Evolutionary conservation across 2,329 filamentous ascomycete genomes (phyloP).

Genomic region (Microsporum ferrugineum): DNA sequence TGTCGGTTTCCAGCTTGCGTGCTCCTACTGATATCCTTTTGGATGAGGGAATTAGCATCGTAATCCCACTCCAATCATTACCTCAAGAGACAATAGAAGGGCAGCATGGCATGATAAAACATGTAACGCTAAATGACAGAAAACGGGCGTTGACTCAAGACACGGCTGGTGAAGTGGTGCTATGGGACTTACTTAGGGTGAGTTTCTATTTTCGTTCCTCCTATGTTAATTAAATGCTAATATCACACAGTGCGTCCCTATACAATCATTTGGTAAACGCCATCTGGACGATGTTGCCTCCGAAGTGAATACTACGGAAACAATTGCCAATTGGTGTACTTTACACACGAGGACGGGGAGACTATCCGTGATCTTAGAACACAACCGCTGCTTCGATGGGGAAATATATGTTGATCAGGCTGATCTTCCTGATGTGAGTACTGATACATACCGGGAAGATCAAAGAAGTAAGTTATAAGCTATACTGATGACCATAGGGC

Average conservation of each 20-base stretch:
- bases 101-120: slow-evolving; percentile 88
- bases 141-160: slow-evolving; percentile 82
- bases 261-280: slow-evolving; percentile 85
- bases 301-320: slow-evolving; percentile 75
- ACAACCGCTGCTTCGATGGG: slow-evolving; percentile 93
- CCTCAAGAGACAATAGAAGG: slow-evolving; percentile 82
- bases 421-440: slow-evolving; percentile 52
- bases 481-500: neutral
- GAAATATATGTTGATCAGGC: slow-evolving; percentile 94
- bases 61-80: slow-evolving; percentile 54
- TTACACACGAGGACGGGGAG: slow-evolving; percentile 89
- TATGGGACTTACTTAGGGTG: slow-evolving; percentile 89
- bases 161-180: slow-evolving; percentile 82
- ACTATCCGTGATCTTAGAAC: slow-evolving; percentile 79
- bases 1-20: slow-evolving; percentile 22
- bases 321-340: slow-evolving; percentile 89
- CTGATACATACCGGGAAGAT: slow-evolving; percentile 77
- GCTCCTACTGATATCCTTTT: slow-evolving; percentile 27
- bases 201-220: slow-evolving; percentile 15
- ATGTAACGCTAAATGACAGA: slow-evolving; percentile 81
- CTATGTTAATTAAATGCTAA: neutral
- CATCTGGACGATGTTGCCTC: slow-evolving; percentile 86
- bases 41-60: slow-evolving; percentile 38
- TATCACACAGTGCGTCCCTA: slow-evolving; percentile 60
- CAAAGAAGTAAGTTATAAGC: slow-evolving; percentile 60